Evolutionary conservation across 108 stramenopile genomes (phyloP), one percentile per base, ranked within the genome.

Genomic region (Schizochytrium sp.): DNA sequence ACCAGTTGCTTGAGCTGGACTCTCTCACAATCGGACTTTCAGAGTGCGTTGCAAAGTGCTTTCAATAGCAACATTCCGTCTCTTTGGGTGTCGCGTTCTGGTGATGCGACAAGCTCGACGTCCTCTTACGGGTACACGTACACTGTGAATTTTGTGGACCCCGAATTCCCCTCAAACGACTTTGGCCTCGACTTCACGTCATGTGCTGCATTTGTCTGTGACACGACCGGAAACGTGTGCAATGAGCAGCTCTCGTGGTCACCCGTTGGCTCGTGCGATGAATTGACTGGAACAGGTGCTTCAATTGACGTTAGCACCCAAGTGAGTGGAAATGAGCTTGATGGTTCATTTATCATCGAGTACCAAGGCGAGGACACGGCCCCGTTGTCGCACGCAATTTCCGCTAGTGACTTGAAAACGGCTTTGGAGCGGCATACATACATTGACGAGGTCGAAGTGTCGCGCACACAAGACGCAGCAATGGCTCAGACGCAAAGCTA

Each of bases 351-450:
- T 53, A 53, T 83, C 12, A 53, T 83, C n/a, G 18, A 47, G 51
- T 83, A 83, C 76, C 14, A 16, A 23, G 51, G 76, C 28, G 76
- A 53, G 76, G 51, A 83, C 28, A 53, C 48, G 2, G 76, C 76
- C 6, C 44, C 90, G 71, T 76, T 91, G 5, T 28, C 18, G 44
- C 44, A 48, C 88, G 90, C 72, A 2, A 87, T 90, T 45, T 53
- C 76, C 10, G 76, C 45, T 2, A 16, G 43, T 34, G 48, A 83
- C 45, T 12, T 83, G 19, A 6, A 47, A 12, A 25, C 12, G 4
- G 90, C 91, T 4, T 87, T 92, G 58, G 92, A 92, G 89, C 72
- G 60, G 0, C 89, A 92, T 45, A 90, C 55, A 5, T 88, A 87
- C 14, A 92, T 51, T 43, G 18, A 90, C 92, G 12, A 69, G 58